Percentiles rank a stretch among this genome's conserved stretches.
Conservation (phyloP, 1,139 yeast genomes). For the Diutina siamensis region DNA sequence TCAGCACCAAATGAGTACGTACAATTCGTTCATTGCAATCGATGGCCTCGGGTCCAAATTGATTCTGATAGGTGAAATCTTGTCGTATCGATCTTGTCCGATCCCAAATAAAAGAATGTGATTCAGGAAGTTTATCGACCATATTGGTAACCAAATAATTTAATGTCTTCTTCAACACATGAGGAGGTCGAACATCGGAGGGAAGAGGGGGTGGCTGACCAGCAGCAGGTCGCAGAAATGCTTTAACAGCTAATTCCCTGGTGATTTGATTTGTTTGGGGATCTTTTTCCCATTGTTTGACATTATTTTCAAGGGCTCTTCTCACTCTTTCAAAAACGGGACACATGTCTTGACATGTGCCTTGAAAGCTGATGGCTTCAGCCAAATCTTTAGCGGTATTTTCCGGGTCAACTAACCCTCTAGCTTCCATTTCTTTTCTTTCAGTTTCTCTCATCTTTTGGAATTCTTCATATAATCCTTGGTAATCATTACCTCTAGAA, state of each 20-base stretch:
- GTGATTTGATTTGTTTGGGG: constrained; percentile 53
- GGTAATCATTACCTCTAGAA: constrained; percentile 26
- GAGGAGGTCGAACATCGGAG: constrained; percentile 94
- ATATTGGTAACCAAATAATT: constrained; percentile 57
- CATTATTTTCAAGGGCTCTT: constrained; percentile 81
- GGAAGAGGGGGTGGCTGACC: constrained; percentile 98
- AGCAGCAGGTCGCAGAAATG: constrained; percentile 94
- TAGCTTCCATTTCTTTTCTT: constrained; percentile 65
- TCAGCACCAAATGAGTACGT: constrained; percentile 68
- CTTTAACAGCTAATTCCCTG: constrained; percentile 63
- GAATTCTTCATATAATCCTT: constrained; percentile 38
- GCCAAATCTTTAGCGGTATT: constrained; percentile 69
- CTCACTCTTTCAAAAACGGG: constrained; percentile 88
- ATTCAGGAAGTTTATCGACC: constrained; percentile 59
- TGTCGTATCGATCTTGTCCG: constrained; percentile 96
- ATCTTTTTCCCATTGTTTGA: constrained; percentile 67
- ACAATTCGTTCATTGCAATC: constrained; percentile 91
- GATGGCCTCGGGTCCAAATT: constrained; percentile 85
- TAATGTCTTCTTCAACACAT: constrained; percentile 50
- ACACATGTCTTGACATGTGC: constrained; percentile 90
- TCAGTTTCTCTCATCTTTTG: constrained; percentile 71
- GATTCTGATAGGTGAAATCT: constrained; percentile 93
- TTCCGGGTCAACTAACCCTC: constrained; percentile 83
- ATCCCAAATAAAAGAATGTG: constrained; percentile 96
- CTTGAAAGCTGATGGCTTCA: constrained; percentile 81